Percentiles rank a stretch among this genome's conserved stretches.
phyloP scores from a whole-genome alignment of 2,329 filamentous ascomycete genomes.

The Epichloe amarillans region DNA sequence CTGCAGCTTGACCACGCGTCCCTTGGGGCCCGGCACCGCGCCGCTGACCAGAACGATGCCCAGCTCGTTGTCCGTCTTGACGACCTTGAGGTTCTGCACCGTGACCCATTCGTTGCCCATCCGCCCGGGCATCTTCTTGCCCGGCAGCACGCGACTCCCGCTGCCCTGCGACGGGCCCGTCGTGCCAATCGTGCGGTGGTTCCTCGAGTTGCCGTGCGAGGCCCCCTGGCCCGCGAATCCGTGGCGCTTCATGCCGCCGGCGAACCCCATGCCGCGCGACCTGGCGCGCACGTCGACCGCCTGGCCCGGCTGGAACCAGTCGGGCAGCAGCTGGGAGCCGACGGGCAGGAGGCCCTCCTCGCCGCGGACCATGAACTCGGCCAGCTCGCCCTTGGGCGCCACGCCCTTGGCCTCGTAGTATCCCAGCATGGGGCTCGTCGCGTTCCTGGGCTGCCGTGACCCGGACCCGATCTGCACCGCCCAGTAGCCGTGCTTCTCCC shows the following conservation, averaged over 20 bases:
- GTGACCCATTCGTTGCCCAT: slow-evolving; percentile 89
- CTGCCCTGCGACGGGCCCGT: slow-evolving; percentile 80
- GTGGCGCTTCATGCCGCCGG: slow-evolving; percentile 94
- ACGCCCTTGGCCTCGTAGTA: slow-evolving; percentile 77
- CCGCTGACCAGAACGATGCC: slow-evolving; percentile 84
- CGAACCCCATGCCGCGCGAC: slow-evolving; percentile 82
- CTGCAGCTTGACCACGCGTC: slow-evolving; percentile 69
- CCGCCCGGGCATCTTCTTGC: slow-evolving; percentile 94
- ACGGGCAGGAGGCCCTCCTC: slow-evolving; percentile 60
- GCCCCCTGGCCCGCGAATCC: slow-evolving; percentile 82
- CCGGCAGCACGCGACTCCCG: slow-evolving; percentile 82
- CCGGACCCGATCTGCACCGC: slow-evolving; percentile 84
- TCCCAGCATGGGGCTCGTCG: slow-evolving; percentile 71
- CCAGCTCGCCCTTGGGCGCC: slow-evolving; percentile 69
- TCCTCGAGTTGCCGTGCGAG: slow-evolving; percentile 89
- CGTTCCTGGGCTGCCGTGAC: slow-evolving; percentile 57
- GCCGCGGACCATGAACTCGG: slow-evolving; percentile 75
- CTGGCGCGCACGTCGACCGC: slow-evolving; percentile 75
- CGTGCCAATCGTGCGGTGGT: slow-evolving; percentile 85
- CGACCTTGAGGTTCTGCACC: slow-evolving; percentile 77
- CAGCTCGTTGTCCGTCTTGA: slow-evolving; percentile 76
- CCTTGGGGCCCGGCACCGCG: slow-evolving; percentile 76
- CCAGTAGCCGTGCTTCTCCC: slow-evolving; percentile 73
- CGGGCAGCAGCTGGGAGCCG: slow-evolving; percentile 64
- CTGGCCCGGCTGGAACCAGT: slow-evolving; percentile 85